Evolutionary conservation across 2,329 filamentous ascomycete genomes (phyloP).

Genomic region (Aspergillus fumigatiaffinis): DNA sequence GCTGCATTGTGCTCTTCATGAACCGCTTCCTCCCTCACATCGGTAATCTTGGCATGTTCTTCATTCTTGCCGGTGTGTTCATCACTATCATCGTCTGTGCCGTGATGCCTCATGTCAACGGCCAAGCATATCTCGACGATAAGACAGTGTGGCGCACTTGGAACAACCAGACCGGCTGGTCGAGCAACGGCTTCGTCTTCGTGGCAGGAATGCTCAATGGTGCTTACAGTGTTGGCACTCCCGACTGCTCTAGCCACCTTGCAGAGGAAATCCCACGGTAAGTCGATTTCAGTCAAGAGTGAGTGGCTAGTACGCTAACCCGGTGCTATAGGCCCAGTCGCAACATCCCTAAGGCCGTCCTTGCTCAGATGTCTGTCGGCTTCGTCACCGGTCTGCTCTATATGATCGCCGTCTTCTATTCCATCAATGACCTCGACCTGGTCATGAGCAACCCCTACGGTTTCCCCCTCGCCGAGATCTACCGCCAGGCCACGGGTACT

Average conservation of each 20-base stretch:
- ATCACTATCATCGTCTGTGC: conserved; percentile 52
- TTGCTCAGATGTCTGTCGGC: conserved; percentile 47
- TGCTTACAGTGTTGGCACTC: conserved; percentile 63
- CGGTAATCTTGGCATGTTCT: conserved; percentile 53
- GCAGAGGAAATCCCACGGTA: conserved; percentile 59
- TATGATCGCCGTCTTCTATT: conserved; percentile 50
- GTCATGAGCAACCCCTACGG: conserved; percentile 27
- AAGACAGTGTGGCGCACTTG: conserved; percentile 55
- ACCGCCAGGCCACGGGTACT: conserved; percentile 46
- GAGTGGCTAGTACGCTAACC: conserved; percentile 6
- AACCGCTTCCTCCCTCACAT: conserved; percentile 52
- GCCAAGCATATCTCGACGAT: conserved; percentile 44
- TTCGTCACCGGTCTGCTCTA: conserved; percentile 47
- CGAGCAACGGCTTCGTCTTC: conserved; percentile 59
- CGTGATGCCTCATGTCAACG: conserved; percentile 50
- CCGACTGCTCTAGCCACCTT: conserved; percentile 62
- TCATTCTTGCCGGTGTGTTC: conserved; percentile 52
- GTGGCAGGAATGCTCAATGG: conserved; percentile 65
- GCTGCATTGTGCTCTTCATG: conserved; percentile 52
- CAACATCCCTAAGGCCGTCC: conserved; percentile 50
- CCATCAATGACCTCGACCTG: conserved; percentile 38
- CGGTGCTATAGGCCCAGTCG: conserved; percentile 27
- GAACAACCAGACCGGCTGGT: conserved; percentile 45
- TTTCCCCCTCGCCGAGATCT: conserved; percentile 48
- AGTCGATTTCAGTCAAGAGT: neutral